Evolutionary conservation across 305 asterid species (phyloP).

Genomic region (Fraxinus dipetala): DNA sequence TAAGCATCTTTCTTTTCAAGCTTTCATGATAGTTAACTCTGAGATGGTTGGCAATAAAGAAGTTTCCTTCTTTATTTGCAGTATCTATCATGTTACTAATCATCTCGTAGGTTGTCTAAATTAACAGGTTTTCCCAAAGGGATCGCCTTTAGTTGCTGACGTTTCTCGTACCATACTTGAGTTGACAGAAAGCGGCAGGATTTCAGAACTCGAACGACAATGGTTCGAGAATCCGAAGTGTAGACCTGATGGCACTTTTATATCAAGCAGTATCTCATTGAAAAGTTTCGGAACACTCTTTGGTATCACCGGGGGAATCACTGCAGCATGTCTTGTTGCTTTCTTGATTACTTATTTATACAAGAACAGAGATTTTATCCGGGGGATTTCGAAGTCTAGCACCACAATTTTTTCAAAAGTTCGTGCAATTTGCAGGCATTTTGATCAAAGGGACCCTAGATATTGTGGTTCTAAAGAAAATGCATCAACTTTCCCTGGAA

Average conservation of each 20-base stretch:
- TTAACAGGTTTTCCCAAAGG: constrained; percentile 36
- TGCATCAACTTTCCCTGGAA: not conserved
- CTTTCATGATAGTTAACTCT: not conserved
- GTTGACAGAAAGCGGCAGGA: constrained; percentile 29
- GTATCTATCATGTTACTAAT: not conserved
- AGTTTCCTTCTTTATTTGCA: not conserved
- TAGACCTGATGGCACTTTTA: not conserved
- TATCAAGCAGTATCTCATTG: constrained; percentile 25
- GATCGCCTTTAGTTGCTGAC: constrained; percentile 40
- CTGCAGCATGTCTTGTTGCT: constrained; percentile 29
- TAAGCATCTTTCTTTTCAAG: constrained; percentile 23
- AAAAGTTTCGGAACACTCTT: constrained; percentile 32
- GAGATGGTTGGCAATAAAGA: not conserved
- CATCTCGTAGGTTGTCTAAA: not conserved
- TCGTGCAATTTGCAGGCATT: constrained; percentile 29
- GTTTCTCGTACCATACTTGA: constrained; percentile 36
- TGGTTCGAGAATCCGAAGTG: constrained; percentile 26
- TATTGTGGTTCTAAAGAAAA: constrained; percentile 1
- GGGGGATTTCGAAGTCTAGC: constrained; percentile 26
- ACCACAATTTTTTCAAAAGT: constrained; percentile 35
- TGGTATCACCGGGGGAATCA: constrained; percentile 39
- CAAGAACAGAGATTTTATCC: constrained; percentile 28
- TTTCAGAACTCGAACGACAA: constrained; percentile 24
- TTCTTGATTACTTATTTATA: constrained; percentile 28
- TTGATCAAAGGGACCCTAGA: constrained; percentile 31